phyloP scores from a whole-genome alignment of 371 early-diverging fungal species.

The Mucor piriformis region DNA sequence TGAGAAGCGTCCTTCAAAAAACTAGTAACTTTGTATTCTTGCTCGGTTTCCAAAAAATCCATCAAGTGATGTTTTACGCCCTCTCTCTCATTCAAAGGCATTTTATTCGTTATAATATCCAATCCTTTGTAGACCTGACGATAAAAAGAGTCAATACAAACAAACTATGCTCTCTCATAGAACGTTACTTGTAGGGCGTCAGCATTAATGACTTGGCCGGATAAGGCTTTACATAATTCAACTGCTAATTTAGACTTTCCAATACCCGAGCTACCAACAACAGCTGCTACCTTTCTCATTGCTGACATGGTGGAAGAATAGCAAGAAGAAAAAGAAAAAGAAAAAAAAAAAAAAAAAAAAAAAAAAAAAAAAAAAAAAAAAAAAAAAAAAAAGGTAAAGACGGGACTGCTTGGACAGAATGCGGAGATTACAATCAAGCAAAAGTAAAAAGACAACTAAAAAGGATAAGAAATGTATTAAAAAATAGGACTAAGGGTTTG shows the following conservation, averaged over 20 bases:
- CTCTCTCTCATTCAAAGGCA: slow-evolving; percentile 71
- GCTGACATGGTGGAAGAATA: slow-evolving; percentile 15
- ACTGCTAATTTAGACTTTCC: slow-evolving; percentile 93
- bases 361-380: too few species aligned
- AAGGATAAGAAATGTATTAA: too few species aligned
- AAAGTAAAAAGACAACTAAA: too few species aligned
- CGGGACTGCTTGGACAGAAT: too few species aligned
- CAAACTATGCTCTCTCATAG: neutral
- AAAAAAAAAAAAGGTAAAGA: too few species aligned
- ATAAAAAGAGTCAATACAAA: neutral
- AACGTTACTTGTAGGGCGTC: slow-evolving; percentile 90
- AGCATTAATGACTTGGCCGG: slow-evolving; percentile 94
- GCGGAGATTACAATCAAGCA: too few species aligned
- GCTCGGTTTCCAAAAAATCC: slow-evolving; percentile 72
- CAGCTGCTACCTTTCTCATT: slow-evolving; percentile 45
- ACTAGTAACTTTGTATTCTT: slow-evolving; percentile 86
- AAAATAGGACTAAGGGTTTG: too few species aligned
- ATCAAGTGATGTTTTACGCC: slow-evolving; percentile 86
- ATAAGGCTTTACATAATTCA: slow-evolving; percentile 77
- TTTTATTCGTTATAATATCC: slow-evolving; percentile 94
- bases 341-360: too few species aligned
- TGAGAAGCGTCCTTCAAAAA: slow-evolving; percentile 79
- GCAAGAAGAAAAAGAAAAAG: slow-evolving; percentile 2
- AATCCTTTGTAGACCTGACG: slow-evolving; percentile 85
- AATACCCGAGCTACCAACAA: slow-evolving; percentile 91